phyloP scores from a whole-genome alignment of 805 yeast genomes.

The Millerozyma acaciae region DNA sequence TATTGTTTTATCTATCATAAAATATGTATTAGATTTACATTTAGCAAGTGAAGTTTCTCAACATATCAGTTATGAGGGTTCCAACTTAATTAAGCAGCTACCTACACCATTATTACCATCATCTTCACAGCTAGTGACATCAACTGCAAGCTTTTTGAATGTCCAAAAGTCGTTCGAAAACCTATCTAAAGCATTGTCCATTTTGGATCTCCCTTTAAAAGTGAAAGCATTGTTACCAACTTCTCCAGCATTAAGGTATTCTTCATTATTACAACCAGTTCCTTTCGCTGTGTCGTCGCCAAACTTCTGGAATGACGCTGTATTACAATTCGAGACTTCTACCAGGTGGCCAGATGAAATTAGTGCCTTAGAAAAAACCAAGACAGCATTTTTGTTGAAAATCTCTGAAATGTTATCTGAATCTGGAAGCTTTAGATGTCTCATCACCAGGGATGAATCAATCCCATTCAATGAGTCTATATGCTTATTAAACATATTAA shows the following conservation, averaged over 20 bases:
- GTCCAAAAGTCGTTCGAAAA: constrained; percentile 45
- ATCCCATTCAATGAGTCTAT: constrained; percentile 64
- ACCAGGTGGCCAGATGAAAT: constrained; percentile 96
- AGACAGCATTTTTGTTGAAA: constrained; percentile 81
- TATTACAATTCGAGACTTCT: constrained; percentile 85
- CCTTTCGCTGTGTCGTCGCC: constrained; percentile 76
- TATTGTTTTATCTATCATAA: constrained; percentile 59
- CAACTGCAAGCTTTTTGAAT: constrained; percentile 26
- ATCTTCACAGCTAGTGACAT: constrained; percentile 48
- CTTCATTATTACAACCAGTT: constrained; percentile 75
- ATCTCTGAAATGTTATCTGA: constrained; percentile 47
- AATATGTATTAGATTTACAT: constrained; percentile 62
- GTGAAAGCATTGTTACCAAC: constrained; percentile 71
- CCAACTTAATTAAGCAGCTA: constrained; percentile 45
- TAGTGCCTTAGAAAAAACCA: constrained; percentile 78
- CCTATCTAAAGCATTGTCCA: constrained; percentile 44
- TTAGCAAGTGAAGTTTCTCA: constrained; percentile 43
- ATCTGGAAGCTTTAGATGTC: constrained; percentile 53
- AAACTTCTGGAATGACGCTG: constrained; percentile 74
- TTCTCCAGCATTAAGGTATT: constrained; percentile 68
- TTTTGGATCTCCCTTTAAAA: constrained; percentile 59
- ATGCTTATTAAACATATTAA: constrained; percentile 57
- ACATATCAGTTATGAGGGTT: constrained; percentile 33
- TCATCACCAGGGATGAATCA: constrained; percentile 60
- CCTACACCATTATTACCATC: constrained; percentile 63